Evolutionary conservation across 768 basidiomycete species (phyloP).

Genomic region (Royoungia palumana): DNA sequence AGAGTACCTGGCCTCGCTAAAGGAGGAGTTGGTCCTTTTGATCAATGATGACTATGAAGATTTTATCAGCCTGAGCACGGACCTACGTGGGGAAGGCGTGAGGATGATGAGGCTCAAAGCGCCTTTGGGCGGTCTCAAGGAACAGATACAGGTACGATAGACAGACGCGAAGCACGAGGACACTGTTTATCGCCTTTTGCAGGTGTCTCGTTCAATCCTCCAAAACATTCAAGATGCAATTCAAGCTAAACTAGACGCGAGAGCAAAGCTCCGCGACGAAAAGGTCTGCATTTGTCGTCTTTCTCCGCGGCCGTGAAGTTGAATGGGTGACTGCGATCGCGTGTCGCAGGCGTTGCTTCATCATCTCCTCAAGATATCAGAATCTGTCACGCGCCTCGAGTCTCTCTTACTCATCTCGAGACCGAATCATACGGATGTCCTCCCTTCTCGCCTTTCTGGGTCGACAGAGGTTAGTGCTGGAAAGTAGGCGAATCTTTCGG

Average conservation of each 20-base stretch:
- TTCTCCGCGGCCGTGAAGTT: not conserved
- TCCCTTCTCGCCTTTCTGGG: conserved; percentile 29
- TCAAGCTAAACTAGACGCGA: conserved; percentile 70
- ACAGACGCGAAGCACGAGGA: not conserved
- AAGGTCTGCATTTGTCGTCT: conserved; percentile 45
- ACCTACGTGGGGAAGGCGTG: conserved; percentile 79
- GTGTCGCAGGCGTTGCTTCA: conserved; percentile 69
- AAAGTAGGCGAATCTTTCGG: conserved; percentile 20
- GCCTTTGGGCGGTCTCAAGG: conserved; percentile 63
- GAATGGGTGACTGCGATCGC: conserved; percentile 3
- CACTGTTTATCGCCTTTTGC: not conserved
- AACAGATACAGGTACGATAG: conserved; percentile 62
- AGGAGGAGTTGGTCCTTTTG: conserved; percentile 91
- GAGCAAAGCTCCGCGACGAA: conserved; percentile 78
- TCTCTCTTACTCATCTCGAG: conserved; percentile 68
- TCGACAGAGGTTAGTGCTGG: conserved; percentile 35
- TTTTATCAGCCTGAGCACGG: conserved; percentile 94
- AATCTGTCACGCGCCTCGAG: conserved; percentile 86
- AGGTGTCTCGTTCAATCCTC: conserved; percentile 62
- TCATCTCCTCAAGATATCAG: conserved; percentile 87
- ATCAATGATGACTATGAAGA: conserved; percentile 99
- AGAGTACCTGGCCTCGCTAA: conserved; percentile 76
- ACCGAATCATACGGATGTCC: conserved; percentile 35
- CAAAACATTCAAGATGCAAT: conserved; percentile 68
- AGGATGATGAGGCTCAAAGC: conserved; percentile 63